Percentiles rank a stretch among this genome's conserved stretches.
These are phyloP conservation scores for Aethionema arabicum DNA, from an alignment of 345 rosid genomes.

Conservation along the genomic window DNA sequence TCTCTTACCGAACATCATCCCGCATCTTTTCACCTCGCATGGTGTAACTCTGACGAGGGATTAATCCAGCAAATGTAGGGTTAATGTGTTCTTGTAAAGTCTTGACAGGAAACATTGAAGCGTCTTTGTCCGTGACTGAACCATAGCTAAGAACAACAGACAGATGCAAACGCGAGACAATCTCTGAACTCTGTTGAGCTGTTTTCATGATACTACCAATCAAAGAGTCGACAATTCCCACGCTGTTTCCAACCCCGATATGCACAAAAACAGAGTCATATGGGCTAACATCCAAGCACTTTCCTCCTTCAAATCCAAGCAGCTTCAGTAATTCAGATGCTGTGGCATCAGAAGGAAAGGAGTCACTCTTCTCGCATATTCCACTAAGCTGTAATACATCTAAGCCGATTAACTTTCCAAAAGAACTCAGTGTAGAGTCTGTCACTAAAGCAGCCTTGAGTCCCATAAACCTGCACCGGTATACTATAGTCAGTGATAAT, in stretches of 20 bases:
- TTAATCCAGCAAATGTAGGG: constrained; percentile 44
- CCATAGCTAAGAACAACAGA: constrained; percentile 81
- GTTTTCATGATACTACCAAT: constrained; percentile 45
- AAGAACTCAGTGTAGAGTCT: constrained; percentile 46
- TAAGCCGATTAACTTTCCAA: constrained; percentile 55
- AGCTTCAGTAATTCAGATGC: constrained; percentile 46
- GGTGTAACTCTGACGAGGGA: constrained; percentile 81
- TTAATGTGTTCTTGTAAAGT: constrained; percentile 34
- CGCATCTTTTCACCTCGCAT: constrained; percentile 73
- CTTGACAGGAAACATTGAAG: constrained; percentile 42
- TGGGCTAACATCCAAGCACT: constrained; percentile 42
- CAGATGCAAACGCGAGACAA: constrained; percentile 62
- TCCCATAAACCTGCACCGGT: constrained; percentile 69
- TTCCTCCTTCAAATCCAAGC: constrained; percentile 75
- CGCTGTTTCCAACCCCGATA: constrained; percentile 40
- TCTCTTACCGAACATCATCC: constrained; percentile 65
- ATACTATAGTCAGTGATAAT: background rate
- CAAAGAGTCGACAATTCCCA: constrained; percentile 53
- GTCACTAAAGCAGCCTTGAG: constrained; percentile 73
- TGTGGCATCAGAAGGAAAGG: constrained; percentile 36
- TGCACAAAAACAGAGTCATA: constrained; percentile 75
- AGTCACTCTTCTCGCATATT: constrained; percentile 34
- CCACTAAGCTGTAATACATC: constrained; percentile 42
- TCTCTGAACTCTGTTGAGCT: constrained; percentile 60
- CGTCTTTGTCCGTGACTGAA: constrained; percentile 40